Conservation (phyloP, 2,329 filamentous ascomycete species). For the Pestalotiopsis sp. region DNA sequence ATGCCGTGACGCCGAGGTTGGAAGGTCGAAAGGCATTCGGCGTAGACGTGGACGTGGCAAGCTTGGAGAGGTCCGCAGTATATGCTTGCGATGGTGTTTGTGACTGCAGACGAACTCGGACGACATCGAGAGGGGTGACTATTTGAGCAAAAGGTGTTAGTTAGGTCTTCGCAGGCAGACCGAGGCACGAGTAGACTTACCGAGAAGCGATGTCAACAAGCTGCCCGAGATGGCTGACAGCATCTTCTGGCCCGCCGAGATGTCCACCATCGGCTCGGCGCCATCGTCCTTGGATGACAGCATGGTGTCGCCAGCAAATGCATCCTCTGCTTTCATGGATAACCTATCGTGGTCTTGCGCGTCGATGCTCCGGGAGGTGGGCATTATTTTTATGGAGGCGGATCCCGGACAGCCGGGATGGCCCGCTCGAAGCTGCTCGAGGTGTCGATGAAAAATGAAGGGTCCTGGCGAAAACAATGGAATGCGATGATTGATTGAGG, state of each 20-base stretch:
- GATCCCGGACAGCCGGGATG: slow-evolving; percentile 29
- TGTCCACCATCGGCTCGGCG: slow-evolving; percentile 58
- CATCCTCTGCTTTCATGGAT: slow-evolving; percentile 32
- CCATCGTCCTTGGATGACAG: slow-evolving; percentile 36
- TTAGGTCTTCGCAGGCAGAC: not conserved
- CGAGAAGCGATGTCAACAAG: slow-evolving; percentile 83
- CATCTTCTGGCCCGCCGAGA: slow-evolving; percentile 90
- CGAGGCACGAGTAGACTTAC: slow-evolving; percentile 52
- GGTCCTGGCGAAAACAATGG: not conserved
- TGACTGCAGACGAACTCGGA: slow-evolving; percentile 91
- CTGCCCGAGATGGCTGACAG: slow-evolving; percentile 89
- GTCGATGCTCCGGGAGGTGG: slow-evolving; percentile 23
- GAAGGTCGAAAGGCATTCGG: slow-evolving; percentile 71
- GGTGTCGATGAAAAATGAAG: not conserved
- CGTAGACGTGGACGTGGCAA: slow-evolving; percentile 57
- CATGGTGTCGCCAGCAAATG: slow-evolving; percentile 33
- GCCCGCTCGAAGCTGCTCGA: slow-evolving; percentile 18
- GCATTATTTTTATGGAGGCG: slow-evolving; percentile 22
- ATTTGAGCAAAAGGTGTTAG: slow-evolving; percentile 9
- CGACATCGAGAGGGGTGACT: slow-evolving; percentile 97
- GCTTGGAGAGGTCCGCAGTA: slow-evolving; percentile 55
- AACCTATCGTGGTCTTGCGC: slow-evolving; percentile 43
- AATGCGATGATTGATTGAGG: not conserved
- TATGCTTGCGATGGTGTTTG: slow-evolving; percentile 53
- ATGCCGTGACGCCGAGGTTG: slow-evolving; percentile 89